Evolutionary conservation across 768 basidiomycete species (phyloP).

Genomic region (Lactifluus hygrophoroides): DNA sequence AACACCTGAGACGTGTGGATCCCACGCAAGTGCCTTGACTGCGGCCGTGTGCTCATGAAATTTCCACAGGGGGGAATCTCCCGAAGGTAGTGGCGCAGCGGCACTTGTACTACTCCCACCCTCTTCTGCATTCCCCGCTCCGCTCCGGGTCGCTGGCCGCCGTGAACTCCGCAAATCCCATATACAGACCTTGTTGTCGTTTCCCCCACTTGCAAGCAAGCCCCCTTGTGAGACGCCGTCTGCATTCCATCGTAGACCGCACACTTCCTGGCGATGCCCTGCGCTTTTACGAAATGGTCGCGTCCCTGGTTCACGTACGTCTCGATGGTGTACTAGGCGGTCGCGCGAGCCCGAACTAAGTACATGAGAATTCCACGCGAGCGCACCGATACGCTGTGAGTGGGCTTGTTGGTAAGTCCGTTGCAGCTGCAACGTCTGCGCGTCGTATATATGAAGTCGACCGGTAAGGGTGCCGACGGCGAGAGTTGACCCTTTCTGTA

Average conservation of each 20-base stretch:
- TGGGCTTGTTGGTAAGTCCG: slow-evolving; percentile 85
- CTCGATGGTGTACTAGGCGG: slow-evolving; percentile 83
- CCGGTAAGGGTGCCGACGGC: slow-evolving; percentile 92
- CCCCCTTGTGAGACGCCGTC: slow-evolving; percentile 39
- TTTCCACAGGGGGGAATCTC: slow-evolving; percentile 75
- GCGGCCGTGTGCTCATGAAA: slow-evolving; percentile 97
- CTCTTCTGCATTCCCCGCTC: slow-evolving; percentile 25
- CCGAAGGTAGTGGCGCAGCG: slow-evolving; percentile 27
- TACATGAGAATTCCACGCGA: slow-evolving; percentile 89
- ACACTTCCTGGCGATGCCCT: slow-evolving; percentile 89
- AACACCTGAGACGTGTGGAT: slow-evolving; percentile 85
- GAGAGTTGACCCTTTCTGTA: slow-evolving; percentile 82
- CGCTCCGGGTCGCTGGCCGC: slow-evolving; percentile 26
- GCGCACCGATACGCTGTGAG: slow-evolving; percentile 79
- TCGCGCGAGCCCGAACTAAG: slow-evolving; percentile 89
- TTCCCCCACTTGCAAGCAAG: slow-evolving; percentile 85
- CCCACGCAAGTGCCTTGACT: slow-evolving; percentile 98
- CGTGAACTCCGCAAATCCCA: slow-evolving; percentile 80
- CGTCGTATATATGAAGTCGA: slow-evolving; percentile 89
- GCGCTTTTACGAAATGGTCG: slow-evolving; percentile 63
- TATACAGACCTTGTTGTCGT: slow-evolving; percentile 98
- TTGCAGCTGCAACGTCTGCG: slow-evolving; percentile 58
- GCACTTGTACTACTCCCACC: slow-evolving; percentile 25
- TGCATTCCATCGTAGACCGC: slow-evolving; percentile 87
- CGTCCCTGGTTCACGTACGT: slow-evolving; percentile 64